Conservation (phyloP, 345 rosid species). For the Arabis hirsuta region DNA sequence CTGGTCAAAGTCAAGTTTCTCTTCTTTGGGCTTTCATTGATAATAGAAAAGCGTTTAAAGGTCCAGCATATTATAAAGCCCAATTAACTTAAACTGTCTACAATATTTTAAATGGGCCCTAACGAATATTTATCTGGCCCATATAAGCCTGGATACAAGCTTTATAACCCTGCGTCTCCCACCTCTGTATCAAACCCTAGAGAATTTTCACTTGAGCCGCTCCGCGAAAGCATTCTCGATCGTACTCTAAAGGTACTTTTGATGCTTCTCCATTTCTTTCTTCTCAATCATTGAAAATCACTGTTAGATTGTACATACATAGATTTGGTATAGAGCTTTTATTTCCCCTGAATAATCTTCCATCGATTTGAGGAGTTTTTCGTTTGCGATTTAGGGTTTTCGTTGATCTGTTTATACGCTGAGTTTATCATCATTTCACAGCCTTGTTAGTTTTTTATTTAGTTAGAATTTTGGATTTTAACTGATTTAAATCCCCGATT, state of each 20-base stretch:
- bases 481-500: neutral
- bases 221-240: constrained; percentile 24
- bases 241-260: constrained; percentile 23
- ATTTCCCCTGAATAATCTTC: neutral
- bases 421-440: neutral
- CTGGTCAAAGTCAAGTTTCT: constrained; percentile 29
- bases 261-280: neutral
- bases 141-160: neutral
- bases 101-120: neutral
- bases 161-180: constrained; percentile 24
- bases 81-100: neutral
- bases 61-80: neutral
- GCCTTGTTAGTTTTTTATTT: neutral
- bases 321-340: neutral
- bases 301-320: neutral
- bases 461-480: neutral
- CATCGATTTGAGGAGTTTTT: neutral
- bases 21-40: constrained; percentile 5
- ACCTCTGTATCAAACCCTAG: constrained; percentile 14
- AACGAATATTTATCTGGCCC: neutral
- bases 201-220: constrained; percentile 15
- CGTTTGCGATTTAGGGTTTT: neutral
- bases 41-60: neutral
- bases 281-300: neutral
- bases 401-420: neutral